Evolutionary conservation across 495 filamentous ascomycete species (phyloP).

Genomic region (Annulohypoxylon maeteangense): DNA sequence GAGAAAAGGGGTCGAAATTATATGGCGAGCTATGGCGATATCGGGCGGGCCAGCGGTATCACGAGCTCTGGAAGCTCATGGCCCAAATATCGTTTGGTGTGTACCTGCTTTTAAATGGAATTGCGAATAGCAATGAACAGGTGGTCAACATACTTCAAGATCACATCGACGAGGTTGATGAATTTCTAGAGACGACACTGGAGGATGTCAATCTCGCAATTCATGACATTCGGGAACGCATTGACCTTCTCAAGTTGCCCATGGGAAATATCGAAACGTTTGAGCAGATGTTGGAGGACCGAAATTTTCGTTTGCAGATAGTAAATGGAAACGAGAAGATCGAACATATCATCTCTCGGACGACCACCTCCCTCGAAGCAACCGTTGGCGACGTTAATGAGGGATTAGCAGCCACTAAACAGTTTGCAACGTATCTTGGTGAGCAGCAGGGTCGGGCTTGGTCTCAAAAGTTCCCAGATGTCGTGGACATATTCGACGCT

Average conservation of each 20-base stretch:
- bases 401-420: conserved; percentile 78
- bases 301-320: conserved; percentile 81
- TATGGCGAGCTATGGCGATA: conserved; percentile 79
- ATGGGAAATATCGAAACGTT: conserved; percentile 86
- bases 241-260: conserved; percentile 82
- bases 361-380: conserved; percentile 76
- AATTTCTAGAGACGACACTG: conserved; percentile 83
- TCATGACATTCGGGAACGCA: conserved; percentile 75
- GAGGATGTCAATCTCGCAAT: conserved; percentile 89
- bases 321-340: conserved; percentile 90
- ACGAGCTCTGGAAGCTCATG: conserved; percentile 89
- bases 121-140: conserved; percentile 87
- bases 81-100: conserved; percentile 95
- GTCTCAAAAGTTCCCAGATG: conserved; percentile 60
- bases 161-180: conserved; percentile 94
- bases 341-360: conserved; percentile 85
- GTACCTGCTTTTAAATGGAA: conserved; percentile 82
- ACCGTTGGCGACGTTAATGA: conserved; percentile 80
- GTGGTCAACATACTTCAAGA: conserved; percentile 90
- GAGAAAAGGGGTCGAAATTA: conserved; percentile 65
- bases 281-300: conserved; percentile 87
- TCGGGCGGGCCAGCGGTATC: conserved; percentile 71
- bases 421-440: conserved; percentile 79
- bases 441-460: conserved; percentile 68
- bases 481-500: conserved; percentile 74